These are phyloP conservation scores for Heliophila coronopifolia DNA, from an alignment of 441 rosid species.

Conservation along the genomic window DNA sequence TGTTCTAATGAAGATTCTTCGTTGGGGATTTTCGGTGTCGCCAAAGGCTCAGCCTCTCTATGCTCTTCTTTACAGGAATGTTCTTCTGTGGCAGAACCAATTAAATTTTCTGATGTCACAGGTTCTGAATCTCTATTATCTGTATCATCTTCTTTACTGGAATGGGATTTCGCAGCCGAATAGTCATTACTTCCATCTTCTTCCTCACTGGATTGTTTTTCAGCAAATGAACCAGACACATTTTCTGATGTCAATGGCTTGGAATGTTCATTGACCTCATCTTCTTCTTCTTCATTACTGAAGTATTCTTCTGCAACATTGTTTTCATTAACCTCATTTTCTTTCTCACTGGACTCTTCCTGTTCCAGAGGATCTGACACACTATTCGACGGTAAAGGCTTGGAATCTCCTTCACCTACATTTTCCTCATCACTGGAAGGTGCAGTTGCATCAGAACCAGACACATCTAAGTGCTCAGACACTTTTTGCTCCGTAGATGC, in stretches of 20 bases:
- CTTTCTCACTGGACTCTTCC: slow-evolving; percentile 15
- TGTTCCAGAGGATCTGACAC: slow-evolving; percentile 8
- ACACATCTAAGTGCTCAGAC: slow-evolving; percentile 13
- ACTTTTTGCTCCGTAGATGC: slow-evolving; percentile 7
- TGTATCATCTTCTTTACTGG: slow-evolving; percentile 13
- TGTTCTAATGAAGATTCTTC: slow-evolving; percentile 18
- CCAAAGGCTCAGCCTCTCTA: slow-evolving; percentile 6
- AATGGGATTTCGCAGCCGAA: slow-evolving; percentile 17
- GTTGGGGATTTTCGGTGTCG: slow-evolving; percentile 10
- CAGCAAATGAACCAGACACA: slow-evolving; percentile 9
- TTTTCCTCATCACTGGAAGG: slow-evolving; percentile 15
- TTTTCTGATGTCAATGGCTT: slow-evolving; percentile 1
- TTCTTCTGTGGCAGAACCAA: slow-evolving; percentile 18
- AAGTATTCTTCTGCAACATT: slow-evolving; percentile 28
- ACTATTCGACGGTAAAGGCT: slow-evolving; percentile 13
- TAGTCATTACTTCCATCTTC: slow-evolving; percentile 14
- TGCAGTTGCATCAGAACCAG: slow-evolving; percentile 25
- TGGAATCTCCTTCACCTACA: slow-evolving; percentile 24
- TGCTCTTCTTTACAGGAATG: slow-evolving; percentile 18
- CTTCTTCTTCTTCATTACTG: slow-evolving; percentile 23
- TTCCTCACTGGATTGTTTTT: slow-evolving; percentile 24
- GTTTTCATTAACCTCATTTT: slow-evolving; percentile 8
- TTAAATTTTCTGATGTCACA: slow-evolving; percentile 12
- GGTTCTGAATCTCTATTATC: slow-evolving; percentile 3
- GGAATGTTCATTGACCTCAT: slow-evolving; percentile 10